These are phyloP conservation scores for Alternaria sp. DNA, from an alignment of 2,329 filamentous ascomycete genomes.

Conservation along the genomic window DNA sequence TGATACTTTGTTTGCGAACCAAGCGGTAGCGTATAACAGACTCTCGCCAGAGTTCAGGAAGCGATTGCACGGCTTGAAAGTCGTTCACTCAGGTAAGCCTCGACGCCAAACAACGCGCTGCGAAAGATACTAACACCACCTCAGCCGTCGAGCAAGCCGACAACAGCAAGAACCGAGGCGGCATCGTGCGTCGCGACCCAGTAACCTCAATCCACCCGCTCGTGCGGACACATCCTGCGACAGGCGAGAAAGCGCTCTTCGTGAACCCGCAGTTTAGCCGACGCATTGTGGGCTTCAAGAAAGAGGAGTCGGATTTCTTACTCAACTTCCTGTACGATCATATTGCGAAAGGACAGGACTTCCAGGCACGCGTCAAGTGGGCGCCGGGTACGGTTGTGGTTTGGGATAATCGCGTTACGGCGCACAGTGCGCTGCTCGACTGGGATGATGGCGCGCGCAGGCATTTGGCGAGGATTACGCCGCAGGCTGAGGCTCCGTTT, in stretches of 20 bases:
- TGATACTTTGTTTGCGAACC: constrained; percentile 83
- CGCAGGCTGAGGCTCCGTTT: constrained; percentile 78
- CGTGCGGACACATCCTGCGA: constrained; percentile 78
- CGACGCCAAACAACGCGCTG: not conserved
- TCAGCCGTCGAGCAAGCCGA: constrained; percentile 74
- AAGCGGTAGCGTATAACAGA: constrained; percentile 79
- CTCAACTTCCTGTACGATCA: constrained; percentile 81
- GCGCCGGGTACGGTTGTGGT: constrained; percentile 79
- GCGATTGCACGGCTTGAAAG: constrained; percentile 79
- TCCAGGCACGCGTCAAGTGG: constrained; percentile 80
- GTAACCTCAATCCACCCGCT: constrained; percentile 77
- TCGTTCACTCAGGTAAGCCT: constrained; percentile 74
- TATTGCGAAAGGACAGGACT: constrained; percentile 72
- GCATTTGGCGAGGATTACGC: constrained; percentile 81
- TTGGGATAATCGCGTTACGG: constrained; percentile 84
- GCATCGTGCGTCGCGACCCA: constrained; percentile 77
- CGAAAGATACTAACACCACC: constrained; percentile 3
- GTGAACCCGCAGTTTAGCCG: constrained; percentile 87
- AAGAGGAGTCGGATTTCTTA: constrained; percentile 81
- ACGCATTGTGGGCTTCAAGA: constrained; percentile 81
- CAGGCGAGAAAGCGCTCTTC: constrained; percentile 82
- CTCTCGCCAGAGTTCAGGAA: constrained; percentile 80
- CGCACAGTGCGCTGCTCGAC: constrained; percentile 80
- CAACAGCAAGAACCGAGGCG: constrained; percentile 68
- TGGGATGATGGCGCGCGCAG: constrained; percentile 81